A percentile compares a stretch with the other conserved stretches of the same genome.
Evolutionary conservation across 176 grass and related monocot genomes (phyloP).

Genomic region (Stipa capillata): DNA sequence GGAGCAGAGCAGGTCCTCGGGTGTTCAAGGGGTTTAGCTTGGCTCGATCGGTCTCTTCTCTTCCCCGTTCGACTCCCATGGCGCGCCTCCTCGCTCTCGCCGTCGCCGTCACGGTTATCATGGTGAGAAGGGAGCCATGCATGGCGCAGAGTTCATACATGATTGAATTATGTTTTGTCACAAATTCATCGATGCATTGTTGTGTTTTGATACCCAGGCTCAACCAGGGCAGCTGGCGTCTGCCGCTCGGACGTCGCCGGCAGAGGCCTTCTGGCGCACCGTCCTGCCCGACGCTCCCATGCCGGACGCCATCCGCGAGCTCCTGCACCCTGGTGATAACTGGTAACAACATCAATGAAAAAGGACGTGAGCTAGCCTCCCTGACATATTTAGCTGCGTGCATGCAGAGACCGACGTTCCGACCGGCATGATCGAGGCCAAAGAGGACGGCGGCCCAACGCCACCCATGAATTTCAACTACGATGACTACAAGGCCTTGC

Average conservation of each 20-base stretch:
- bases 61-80: constrained; percentile 4
- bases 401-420: not conserved
- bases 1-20: not conserved
- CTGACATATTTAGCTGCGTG: not conserved
- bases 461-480: constrained; percentile 32
- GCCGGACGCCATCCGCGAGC: constrained; percentile 22
- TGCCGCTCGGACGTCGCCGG: constrained; percentile 14
- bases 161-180: not conserved
- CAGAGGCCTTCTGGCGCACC: constrained; percentile 28
- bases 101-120: constrained; percentile 4
- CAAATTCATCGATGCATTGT: not conserved
- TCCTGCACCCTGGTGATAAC: constrained; percentile 12
- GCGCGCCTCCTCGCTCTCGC: constrained; percentile 1
- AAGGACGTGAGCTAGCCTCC: not conserved
- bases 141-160: not conserved
- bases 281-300: constrained; percentile 11
- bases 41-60: not conserved
- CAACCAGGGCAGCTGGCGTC: not conserved
- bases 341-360: too few relatives aligned
- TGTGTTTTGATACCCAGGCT: not conserved
- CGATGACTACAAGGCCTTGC: constrained; percentile 2
- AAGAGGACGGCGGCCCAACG: not conserved
- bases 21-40: not conserved
- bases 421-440: not conserved
- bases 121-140: not conserved